These are phyloP conservation scores for Phytophthora niederhauseri DNA, from an alignment of 352 stramenopile species.

Conservation along the genomic window DNA sequence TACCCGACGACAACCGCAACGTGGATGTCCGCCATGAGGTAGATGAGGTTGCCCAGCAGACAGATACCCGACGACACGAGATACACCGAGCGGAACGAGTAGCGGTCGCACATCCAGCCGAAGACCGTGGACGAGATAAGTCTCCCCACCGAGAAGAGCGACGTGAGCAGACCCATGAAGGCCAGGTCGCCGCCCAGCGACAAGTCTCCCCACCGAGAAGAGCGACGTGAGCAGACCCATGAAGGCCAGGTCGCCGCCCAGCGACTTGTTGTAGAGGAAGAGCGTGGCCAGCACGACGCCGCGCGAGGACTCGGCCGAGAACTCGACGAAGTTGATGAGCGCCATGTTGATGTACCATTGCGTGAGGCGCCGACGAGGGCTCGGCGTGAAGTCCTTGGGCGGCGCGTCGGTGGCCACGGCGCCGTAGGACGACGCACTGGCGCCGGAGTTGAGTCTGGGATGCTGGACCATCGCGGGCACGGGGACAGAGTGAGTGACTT, in stretches of 20 bases:
- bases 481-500: slow-evolving; percentile 6
- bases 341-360: slow-evolving; percentile 83
- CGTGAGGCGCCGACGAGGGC: slow-evolving; percentile 47
- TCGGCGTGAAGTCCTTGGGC: slow-evolving; percentile 47
- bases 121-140: slow-evolving; percentile 85
- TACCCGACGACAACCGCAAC: slow-evolving; percentile 76
- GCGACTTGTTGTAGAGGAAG: slow-evolving; percentile 86
- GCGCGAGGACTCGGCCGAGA: slow-evolving; percentile 76
- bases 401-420: slow-evolving; percentile 22
- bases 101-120: slow-evolving; percentile 85
- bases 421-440: slow-evolving; percentile 37
- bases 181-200: slow-evolving; percentile 75
- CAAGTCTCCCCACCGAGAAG: slow-evolving; percentile 77
- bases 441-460: slow-evolving; percentile 21
- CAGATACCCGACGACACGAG: slow-evolving; percentile 79
- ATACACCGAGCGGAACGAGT: slow-evolving; percentile 84
- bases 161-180: slow-evolving; percentile 85
- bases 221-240: slow-evolving; percentile 85
- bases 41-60: slow-evolving; percentile 78
- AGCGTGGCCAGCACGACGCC: slow-evolving; percentile 81
- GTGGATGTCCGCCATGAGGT: slow-evolving; percentile 67
- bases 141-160: slow-evolving; percentile 79
- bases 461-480: slow-evolving; percentile 27
- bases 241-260: slow-evolving; percentile 75
- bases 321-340: slow-evolving; percentile 88